These are phyloP conservation scores for Sporothrix brunneoviolacea DNA, from an alignment of 2,329 filamentous ascomycete species.

Conservation along the genomic window DNA sequence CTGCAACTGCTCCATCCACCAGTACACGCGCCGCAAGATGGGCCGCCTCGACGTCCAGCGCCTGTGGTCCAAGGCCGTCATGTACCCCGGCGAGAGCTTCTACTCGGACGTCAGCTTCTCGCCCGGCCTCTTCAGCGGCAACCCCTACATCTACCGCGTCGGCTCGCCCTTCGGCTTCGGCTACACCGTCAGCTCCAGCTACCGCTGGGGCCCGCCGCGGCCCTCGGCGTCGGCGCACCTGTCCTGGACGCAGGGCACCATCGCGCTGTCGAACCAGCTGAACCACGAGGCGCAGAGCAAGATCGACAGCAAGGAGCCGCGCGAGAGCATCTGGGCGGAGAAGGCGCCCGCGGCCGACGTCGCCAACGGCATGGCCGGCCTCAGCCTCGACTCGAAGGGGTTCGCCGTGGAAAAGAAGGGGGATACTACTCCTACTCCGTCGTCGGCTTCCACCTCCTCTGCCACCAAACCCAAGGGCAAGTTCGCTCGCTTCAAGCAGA, in stretches of 20 bases:
- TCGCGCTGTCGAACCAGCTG: slow-evolving; percentile 8
- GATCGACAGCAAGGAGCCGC: slow-evolving; percentile 12
- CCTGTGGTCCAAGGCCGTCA: slow-evolving; percentile 38
- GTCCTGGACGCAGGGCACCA: slow-evolving; percentile 5
- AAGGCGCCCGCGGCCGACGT: too few species aligned
- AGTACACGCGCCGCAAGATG: slow-evolving; percentile 31
- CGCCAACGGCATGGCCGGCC: not conserved
- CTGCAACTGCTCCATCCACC: slow-evolving; percentile 35
- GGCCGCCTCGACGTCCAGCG: slow-evolving; percentile 32
- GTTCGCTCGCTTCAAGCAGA: slow-evolving; percentile 23
- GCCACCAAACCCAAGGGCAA: not conserved
- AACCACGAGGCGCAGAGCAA: slow-evolving; percentile 10
- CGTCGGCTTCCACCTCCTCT: not conserved
- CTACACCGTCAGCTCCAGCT: not conserved
- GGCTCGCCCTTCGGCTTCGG: slow-evolving; percentile 7
- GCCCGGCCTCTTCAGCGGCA: slow-evolving; percentile 16
- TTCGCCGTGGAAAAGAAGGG: too few species aligned
- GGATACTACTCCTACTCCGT: too few species aligned
- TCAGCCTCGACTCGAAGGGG: too few species aligned
- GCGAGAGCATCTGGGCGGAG: slow-evolving; percentile 9
- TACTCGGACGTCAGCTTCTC: slow-evolving; percentile 19
- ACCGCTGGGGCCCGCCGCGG: not conserved
- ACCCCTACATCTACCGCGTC: slow-evolving; percentile 1
- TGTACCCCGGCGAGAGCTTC: slow-evolving; percentile 35
- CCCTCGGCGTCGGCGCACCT: not conserved